Evolutionary conservation across 352 stramenopile species (phyloP).

Genomic region (Globisporangium barbulae): DNA sequence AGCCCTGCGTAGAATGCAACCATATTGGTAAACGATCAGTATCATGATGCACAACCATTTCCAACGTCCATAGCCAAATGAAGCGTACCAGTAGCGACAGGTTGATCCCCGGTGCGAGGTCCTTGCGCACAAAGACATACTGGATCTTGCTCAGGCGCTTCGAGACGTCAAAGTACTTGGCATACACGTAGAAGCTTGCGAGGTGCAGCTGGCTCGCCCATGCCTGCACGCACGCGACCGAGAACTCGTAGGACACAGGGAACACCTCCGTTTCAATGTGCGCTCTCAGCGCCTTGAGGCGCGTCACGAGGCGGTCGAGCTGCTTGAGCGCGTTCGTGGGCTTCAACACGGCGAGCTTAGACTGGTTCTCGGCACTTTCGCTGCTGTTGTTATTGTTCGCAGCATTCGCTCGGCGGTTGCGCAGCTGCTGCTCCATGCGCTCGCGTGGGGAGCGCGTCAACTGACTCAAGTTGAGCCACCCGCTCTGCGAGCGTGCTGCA

Average conservation of each 20-base stretch:
- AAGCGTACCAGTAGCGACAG: conserved; percentile 61
- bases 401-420: conserved; percentile 33
- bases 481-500: conserved; percentile 49
- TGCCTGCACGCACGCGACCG: conserved; percentile 36
- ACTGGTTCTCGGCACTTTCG: not conserved
- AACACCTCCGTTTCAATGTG: conserved; percentile 46
- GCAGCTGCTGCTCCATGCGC: conserved; percentile 77
- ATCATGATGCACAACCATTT: not conserved
- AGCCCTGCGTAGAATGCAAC: conserved; percentile 39
- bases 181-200: conserved; percentile 73
- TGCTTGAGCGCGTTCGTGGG: conserved; percentile 23
- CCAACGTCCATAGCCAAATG: not conserved
- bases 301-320: conserved; percentile 43
- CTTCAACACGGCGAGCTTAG: conserved; percentile 8
- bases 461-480: conserved; percentile 69
- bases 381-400: not conserved
- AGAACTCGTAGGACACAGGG: conserved; percentile 60
- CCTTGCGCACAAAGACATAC: conserved; percentile 75
- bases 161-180: conserved; percentile 63
- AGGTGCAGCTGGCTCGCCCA: conserved; percentile 60
- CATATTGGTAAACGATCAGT: not conserved
- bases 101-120: conserved; percentile 54
- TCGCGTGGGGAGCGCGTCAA: conserved; percentile 63
- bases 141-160: conserved; percentile 70
- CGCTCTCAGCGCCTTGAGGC: conserved; percentile 32